phyloP scores from a whole-genome alignment of 208 protist genomes.

The Acanthamoeba divionensis region DNA sequence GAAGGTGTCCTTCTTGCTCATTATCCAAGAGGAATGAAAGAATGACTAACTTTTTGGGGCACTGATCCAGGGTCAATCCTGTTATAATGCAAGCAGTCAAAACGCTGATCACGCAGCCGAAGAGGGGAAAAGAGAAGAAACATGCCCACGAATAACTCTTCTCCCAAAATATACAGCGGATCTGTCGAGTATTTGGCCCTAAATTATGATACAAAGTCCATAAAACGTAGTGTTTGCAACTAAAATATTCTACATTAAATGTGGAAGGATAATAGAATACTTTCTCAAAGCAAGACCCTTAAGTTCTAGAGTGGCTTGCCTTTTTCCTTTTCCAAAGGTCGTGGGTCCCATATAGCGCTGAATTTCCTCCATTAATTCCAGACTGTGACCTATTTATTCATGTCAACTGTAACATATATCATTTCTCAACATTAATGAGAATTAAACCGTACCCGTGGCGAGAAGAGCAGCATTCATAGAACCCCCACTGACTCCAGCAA shows the following conservation, averaged over 20 bases:
- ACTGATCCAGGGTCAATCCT: background rate
- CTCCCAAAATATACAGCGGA: background rate
- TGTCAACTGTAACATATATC: no score
- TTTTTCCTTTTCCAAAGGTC: slow-evolving; percentile 3
- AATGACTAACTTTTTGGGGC: background rate
- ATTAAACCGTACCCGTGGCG: background rate
- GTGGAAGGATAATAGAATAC: no score
- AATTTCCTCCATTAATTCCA: background rate
- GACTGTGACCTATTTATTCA: no score
- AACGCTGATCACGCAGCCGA: background rate
- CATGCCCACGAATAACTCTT: background rate
- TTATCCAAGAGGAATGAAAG: slow-evolving; percentile 1
- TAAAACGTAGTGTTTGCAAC: no score
- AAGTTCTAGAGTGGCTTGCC: slow-evolving; percentile 25
- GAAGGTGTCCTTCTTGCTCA: background rate
- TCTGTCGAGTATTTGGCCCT: no score
- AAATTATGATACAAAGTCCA: no score
- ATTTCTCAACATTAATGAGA: no score
- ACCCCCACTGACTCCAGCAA: slow-evolving; percentile 15
- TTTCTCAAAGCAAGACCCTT: slow-evolving; percentile 6
- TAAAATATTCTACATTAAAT: no score
- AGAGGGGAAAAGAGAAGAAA: background rate
- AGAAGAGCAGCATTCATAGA: slow-evolving; percentile 24
- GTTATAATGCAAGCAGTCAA: background rate
- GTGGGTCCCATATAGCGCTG: background rate